Evolutionary conservation across 2,329 filamentous ascomycete species (phyloP).

Genomic region (Trichophyton mentagrophytes): DNA sequence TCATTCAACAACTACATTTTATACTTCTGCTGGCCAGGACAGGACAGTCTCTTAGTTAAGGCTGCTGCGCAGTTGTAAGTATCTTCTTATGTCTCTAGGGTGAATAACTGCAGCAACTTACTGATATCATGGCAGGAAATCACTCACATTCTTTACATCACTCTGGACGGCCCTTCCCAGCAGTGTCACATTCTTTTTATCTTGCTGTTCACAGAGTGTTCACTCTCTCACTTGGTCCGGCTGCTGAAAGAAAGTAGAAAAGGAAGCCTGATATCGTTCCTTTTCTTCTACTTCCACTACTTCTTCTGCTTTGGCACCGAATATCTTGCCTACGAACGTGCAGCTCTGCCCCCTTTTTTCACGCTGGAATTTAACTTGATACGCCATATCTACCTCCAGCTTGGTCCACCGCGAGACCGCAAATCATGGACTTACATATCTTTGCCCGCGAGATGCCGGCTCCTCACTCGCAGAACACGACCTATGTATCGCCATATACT

Average conservation of each 20-base stretch:
- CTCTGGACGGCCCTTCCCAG: background rate
- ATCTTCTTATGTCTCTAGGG: background rate
- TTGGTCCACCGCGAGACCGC: background rate
- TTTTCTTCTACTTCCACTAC: background rate
- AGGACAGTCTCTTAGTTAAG: background rate
- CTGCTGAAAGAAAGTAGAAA: background rate
- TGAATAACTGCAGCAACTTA: background rate
- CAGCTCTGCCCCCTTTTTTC: background rate
- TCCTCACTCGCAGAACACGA: constrained; percentile 19
- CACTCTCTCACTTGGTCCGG: background rate
- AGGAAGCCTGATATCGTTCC: background rate
- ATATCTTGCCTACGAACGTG: background rate
- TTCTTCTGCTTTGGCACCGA: background rate
- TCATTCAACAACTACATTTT: background rate
- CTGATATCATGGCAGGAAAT: background rate
- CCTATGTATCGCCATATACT: constrained; percentile 31
- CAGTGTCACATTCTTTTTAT: background rate
- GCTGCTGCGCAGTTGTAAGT: background rate
- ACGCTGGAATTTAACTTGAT: background rate
- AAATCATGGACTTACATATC: background rate
- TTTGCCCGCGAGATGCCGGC: background rate
- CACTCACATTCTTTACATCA: background rate
- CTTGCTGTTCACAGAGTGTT: background rate
- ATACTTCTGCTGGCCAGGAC: background rate
- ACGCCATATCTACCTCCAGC: too few species aligned